phyloP scores from a whole-genome alignment of 2,329 filamentous ascomycete species.

The Venturia aucupariae region DNA sequence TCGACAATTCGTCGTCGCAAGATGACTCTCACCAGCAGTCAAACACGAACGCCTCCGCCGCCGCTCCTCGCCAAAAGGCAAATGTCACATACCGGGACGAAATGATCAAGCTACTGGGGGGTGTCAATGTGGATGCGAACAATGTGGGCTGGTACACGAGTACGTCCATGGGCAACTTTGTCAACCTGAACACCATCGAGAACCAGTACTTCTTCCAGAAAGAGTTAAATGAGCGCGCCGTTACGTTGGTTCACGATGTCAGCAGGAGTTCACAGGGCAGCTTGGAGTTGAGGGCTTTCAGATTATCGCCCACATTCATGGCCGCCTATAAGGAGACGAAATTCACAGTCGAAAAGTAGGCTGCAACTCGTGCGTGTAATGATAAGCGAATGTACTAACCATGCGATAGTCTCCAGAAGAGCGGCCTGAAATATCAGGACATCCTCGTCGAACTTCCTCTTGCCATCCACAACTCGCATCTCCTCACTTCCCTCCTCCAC shows the following conservation, averaged over 20 bases:
- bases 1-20: slow-evolving; percentile 47
- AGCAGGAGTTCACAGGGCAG: slow-evolving; percentile 90
- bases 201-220: slow-evolving; percentile 98
- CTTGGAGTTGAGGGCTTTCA: slow-evolving; percentile 83
- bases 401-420: slow-evolving; percentile 71
- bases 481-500: slow-evolving; percentile 90
- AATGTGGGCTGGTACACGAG: slow-evolving; percentile 98
- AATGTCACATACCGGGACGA: slow-evolving; percentile 85
- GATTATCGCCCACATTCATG: slow-evolving; percentile 81
- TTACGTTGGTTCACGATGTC: slow-evolving; percentile 89
- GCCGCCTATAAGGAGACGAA: slow-evolving; percentile 90
- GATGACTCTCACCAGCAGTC: slow-evolving; percentile 60
- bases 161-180: slow-evolving; percentile 96
- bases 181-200: slow-evolving; percentile 91
- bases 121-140: slow-evolving; percentile 97
- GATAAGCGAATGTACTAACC: slow-evolving; percentile 19
- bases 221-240: slow-evolving; percentile 70
- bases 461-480: slow-evolving; percentile 89
- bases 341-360: slow-evolving; percentile 91
- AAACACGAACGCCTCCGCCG: slow-evolving; percentile 62
- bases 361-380: background rate
- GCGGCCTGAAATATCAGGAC: slow-evolving; percentile 85
- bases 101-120: slow-evolving; percentile 93
- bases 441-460: slow-evolving; percentile 87
- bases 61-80: slow-evolving; percentile 84